Evolutionary conservation across 257 asterid species (phyloP), one percentile per base, ranked within the genome.

Genomic region (Voacanga thouarsii): DNA sequence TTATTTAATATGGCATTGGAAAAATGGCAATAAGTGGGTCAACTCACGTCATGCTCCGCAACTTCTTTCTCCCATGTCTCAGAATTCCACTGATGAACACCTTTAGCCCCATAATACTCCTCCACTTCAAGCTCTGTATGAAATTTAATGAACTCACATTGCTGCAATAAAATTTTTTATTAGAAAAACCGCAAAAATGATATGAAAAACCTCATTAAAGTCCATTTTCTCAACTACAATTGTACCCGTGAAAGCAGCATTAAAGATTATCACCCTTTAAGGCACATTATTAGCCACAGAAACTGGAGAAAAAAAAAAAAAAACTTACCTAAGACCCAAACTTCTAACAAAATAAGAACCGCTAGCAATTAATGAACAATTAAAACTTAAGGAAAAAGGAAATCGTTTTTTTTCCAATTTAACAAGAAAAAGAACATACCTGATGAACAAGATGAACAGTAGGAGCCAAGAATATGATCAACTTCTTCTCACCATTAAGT

Each of bases 381-480:
- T 66, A 37, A 39, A 37, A 11, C 44, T 65, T 33, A 65, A 14
- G 19, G 24, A 60, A 51, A 23, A 41, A 69, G 33, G 24, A 47
- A 64, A 23, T 16, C 39, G 9, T 10, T 1, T 60, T 12, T 9
- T 75, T 43, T 19, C 21, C 43, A 64, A 71, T 78, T 75, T 60
- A 61, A 68, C 24, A 57, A 2, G 12, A 6, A 56, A 50, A 64
- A 23, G 11, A 68, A 70, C 85, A 81, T 84, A 78, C 99, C 98
- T 89, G 96, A 18, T 84, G 92, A n/a, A 95, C 98, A 83, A 89
- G 96, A 80, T 81, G 89, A 80, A 95, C 97, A 61, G 97, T 91
- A 72, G 98, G 94, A 63, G 93, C 90, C 91, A 95, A 87, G 90
- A 89, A 87, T 37, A 87, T 81, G 30, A 95, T 91, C 79, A 84